A percentile compares a stretch with the other conserved stretches of the same genome.
Evolutionary conservation across 2,329 filamentous ascomycete genomes (phyloP).

Genomic region (Akanthomyces muscarius): DNA sequence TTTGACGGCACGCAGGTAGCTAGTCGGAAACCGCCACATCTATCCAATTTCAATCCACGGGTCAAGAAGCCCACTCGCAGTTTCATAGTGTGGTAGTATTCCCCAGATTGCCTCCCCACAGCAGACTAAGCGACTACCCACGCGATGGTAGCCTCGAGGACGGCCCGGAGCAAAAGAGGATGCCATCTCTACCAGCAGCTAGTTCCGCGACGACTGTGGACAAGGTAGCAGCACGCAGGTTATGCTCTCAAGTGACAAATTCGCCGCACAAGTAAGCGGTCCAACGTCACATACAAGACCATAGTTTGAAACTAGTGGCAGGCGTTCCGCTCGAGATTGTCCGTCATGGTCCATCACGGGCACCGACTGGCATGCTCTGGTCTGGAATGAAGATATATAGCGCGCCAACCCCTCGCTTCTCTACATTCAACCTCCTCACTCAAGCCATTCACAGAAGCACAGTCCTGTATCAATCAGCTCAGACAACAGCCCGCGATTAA

Average conservation of each 20-base stretch:
- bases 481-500: neutral
- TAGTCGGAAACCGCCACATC: neutral
- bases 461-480: neutral
- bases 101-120: neutral
- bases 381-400: slow-evolving; percentile 9
- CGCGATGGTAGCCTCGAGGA: neutral
- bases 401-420: neutral
- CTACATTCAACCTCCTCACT: neutral
- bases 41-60: neutral
- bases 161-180: neutral
- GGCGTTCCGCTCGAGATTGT: neutral
- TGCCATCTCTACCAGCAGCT: neutral
- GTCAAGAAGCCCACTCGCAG: neutral
- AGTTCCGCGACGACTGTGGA: neutral
- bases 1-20: neutral
- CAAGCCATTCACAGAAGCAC: neutral
- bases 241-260: neutral
- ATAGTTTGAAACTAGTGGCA: neutral
- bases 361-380: neutral
- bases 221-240: slow-evolving; percentile 1
- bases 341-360: neutral
- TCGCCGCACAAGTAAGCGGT: neutral
- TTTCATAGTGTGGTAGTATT: slow-evolving; percentile 6
- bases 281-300: slow-evolving; percentile 13
- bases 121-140: neutral